Evolutionary conservation across 2,329 filamentous ascomycete genomes (phyloP).

Genomic region (Triangularia verruculosa): DNA sequence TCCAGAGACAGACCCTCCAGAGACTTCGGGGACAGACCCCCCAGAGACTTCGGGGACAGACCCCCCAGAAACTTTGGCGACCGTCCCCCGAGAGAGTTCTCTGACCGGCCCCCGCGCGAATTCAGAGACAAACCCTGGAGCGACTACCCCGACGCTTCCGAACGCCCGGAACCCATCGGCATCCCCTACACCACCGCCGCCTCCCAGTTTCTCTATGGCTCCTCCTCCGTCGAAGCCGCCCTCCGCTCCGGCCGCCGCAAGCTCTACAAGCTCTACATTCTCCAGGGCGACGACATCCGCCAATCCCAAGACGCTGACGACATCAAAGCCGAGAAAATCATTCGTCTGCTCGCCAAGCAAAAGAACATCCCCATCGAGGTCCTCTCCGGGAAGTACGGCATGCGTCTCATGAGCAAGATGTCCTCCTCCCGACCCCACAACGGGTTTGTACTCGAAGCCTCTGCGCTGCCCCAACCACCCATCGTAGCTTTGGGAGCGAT

Average conservation of each 20-base stretch:
- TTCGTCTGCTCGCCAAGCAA: constrained; percentile 43
- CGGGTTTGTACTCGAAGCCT: constrained; percentile 82
- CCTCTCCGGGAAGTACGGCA: constrained; percentile 54
- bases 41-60: neutral
- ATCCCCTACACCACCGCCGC: constrained; percentile 71
- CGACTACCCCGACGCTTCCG: neutral
- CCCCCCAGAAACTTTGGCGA: neutral
- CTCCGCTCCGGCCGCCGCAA: constrained; percentile 64
- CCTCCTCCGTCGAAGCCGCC: constrained; percentile 75
- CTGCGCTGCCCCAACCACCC: constrained; percentile 71
- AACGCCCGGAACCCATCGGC: constrained; percentile 25
- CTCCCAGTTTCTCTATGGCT: constrained; percentile 88
- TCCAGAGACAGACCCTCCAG: neutral
- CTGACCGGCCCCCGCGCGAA: neutral
- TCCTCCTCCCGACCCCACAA: constrained; percentile 83
- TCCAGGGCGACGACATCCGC: constrained; percentile 51
- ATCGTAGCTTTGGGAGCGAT: constrained; percentile 56
- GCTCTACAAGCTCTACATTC: constrained; percentile 81
- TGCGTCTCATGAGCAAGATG: constrained; percentile 78
- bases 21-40: neutral
- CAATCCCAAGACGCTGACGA: constrained; percentile 39
- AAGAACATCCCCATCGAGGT: constrained; percentile 54
- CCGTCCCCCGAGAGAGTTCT: neutral
- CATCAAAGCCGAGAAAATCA: constrained; percentile 30
- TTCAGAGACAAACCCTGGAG: neutral